Conservation (phyloP, 2,329 filamentous ascomycete species). For the Aspergillus sp. region DNA sequence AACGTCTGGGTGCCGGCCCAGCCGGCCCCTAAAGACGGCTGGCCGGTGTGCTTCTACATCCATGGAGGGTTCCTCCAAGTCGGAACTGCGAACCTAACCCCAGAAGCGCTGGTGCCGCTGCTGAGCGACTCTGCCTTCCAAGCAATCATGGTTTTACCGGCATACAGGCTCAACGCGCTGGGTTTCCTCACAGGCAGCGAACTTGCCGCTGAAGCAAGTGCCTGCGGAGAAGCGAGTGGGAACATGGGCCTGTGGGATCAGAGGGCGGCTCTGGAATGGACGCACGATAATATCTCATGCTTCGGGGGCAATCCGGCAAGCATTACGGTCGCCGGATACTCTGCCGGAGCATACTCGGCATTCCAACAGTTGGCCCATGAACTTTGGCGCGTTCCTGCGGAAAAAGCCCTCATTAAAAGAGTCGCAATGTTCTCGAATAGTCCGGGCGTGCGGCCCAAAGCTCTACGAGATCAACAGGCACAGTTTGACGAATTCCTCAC, state of each 20-base stretch:
- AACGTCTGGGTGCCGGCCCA: constrained; percentile 6
- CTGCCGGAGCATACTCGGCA: constrained; percentile 42
- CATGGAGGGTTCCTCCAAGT: constrained; percentile 48
- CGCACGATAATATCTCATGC: constrained; percentile 37
- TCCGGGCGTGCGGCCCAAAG: constrained; percentile 41
- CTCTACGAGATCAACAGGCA: constrained; percentile 15
- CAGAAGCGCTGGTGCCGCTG: constrained; percentile 30
- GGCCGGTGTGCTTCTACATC: constrained; percentile 48
- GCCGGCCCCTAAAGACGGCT: constrained; percentile 24
- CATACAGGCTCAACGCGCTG: constrained; percentile 45
- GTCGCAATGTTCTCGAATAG: constrained; percentile 45
- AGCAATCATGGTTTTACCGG: constrained; percentile 44
- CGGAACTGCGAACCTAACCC: constrained; percentile 38
- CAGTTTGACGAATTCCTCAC: constrained; percentile 38
- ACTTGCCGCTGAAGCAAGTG: constrained; percentile 28
- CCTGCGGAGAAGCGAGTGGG: constrained; percentile 23
- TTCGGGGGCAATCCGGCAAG: constrained; percentile 42
- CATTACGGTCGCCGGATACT: constrained; percentile 46
- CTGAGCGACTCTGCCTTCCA: constrained; percentile 24
- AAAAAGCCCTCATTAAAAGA: constrained; percentile 36
- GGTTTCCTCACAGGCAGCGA: constrained; percentile 44
- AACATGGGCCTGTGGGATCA: constrained; percentile 49
- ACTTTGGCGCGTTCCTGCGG: constrained; percentile 36
- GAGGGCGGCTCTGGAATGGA: constrained; percentile 27
- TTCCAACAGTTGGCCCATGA: constrained; percentile 49